Base-by-base conservation (phyloP, 257 asterid species). In the Jacaranda mimosifolia region DNA sequence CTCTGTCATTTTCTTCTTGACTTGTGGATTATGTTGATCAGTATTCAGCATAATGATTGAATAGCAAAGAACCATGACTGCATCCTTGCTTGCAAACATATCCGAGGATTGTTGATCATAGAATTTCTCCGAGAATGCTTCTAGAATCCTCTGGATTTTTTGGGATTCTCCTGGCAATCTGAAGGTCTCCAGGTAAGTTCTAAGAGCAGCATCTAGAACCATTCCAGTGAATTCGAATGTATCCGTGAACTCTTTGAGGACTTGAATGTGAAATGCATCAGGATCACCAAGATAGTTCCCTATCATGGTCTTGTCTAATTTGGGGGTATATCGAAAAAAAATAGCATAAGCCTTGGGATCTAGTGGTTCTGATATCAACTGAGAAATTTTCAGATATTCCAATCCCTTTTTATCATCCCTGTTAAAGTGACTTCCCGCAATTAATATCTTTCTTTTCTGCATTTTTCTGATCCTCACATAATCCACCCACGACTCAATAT, bases 211-310 rank as follows among this genome's bases (percentile, higher is more conserved):
- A 78, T 92, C 97, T 15, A 96, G 74, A 62, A 81, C 72, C 98
- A 91, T 90, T 1, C 97, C 99, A 0, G 87, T 40, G 73, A 93
- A 96, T 9, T 90, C 96, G 57, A 96, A 96, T 0, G 97, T 89
- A 42, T 81, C 77, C 0, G 99, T 89, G 76, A 93, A 96, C 81
- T 91, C 99, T 52, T 84, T 86, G 19, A 96, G 91, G 56, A 91
- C 98, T 83, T 86, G 86, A 55, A 96, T 60, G 69, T 90, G 88
- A 75, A 93, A 96, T 3, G 75, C 92, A 14, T 87, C 97, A 0
- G 99, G 97, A 81, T 91, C 98, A 3, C 98, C 99, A 0, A 96
- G 94, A 48, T 68, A 91, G 36, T 96, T 97, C 14, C 99, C 99
- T 14, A 96, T 85, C 84, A 79, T 82, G 0, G 84, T 80, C 85